These are phyloP conservation scores for Kandelia obovata DNA, from an alignment of 345 rosid species.

Conservation along the genomic window DNA sequence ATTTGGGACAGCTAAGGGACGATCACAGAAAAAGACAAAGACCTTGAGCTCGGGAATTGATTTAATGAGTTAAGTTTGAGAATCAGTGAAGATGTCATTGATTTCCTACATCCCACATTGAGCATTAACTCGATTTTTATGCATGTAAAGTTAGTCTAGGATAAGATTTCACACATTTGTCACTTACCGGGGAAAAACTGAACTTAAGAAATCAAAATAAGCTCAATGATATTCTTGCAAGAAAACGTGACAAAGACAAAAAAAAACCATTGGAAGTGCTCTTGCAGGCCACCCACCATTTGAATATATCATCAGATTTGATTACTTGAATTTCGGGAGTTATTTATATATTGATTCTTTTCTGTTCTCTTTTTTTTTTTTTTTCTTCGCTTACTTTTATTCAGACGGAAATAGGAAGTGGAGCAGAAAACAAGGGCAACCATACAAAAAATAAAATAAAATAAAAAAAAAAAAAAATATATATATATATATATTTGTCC, in stretches of 20 bases:
- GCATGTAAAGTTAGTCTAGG: not conserved
- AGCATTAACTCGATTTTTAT: not conserved
- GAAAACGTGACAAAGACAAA: too few species aligned
- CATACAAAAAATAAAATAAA: not conserved
- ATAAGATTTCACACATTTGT: not conserved
- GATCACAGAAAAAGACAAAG: too few species aligned
- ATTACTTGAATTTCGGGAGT: not conserved
- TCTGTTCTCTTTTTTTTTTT: not conserved
- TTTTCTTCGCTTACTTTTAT: too few species aligned
- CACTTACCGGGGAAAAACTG: too few species aligned
- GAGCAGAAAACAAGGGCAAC: not conserved
- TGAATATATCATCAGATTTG: too few species aligned
- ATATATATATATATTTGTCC: too few species aligned
- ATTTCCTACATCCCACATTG: conserved; percentile 2
- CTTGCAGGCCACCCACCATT: conserved; percentile 15
- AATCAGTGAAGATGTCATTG: not conserved
- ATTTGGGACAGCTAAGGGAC: too few species aligned
- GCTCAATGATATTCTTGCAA: too few species aligned
- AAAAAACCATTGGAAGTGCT: not conserved
- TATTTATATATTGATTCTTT: not conserved
- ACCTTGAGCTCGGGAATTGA: not conserved
- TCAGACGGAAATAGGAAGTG: not conserved
- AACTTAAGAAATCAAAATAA: too few species aligned
- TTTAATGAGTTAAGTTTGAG: not conserved
- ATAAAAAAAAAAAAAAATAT: not conserved